Base-by-base conservation (phyloP, 192 early-diverging fungal species). In the Lobulomyces angularis region DNA sequence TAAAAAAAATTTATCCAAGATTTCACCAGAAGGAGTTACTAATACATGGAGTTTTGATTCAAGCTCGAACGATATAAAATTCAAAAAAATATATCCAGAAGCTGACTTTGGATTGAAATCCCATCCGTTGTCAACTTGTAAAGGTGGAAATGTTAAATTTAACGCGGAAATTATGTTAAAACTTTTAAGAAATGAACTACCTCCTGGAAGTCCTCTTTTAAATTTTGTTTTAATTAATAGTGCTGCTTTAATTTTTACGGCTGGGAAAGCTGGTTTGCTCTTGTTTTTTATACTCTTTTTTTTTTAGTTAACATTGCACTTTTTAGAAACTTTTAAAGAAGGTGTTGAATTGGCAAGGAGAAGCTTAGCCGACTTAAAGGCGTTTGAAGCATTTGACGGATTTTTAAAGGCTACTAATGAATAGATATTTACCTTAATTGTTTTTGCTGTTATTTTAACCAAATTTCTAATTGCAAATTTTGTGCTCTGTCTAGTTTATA, bases 191-290 rank as follows among this genome's bases (percentile, higher is more conserved):
- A 72, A 77, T 37, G 48, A 68, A 27, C 58, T 88, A 25, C 56
- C 64, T 32, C 62, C 62, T 0, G 66, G 61, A 0, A 59, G 79
- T 17, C 74, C 88, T 4, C 71, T 91, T 34, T 61, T 88, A 26
- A 86, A 93, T 53, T 98, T 86, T 66, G 86, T 98, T 8, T 65
- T 94, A 26, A 49, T 98, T 42, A 98, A 98, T 51, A 67, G 89
- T 1, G 83, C 81, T n/a, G 86, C 88, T 6, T 45, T 93, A 36
- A 59, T 95, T 50, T 79, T 74, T 19, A 77, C 94, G 23, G 62
- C 81, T 19, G 90, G 88, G 19, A 69, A 70, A 29, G 88, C 83
- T 0, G 35, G 40, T 3, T n/a, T n/a, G n/a, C n/a, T n/a, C n/a
- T n/a, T n/a, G n/a, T n/a, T n/a, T n/a, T n/a, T n/a, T n/a, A n/a